Conservation (phyloP, 1,139 yeast species). For the Candida tropicalis region DNA sequence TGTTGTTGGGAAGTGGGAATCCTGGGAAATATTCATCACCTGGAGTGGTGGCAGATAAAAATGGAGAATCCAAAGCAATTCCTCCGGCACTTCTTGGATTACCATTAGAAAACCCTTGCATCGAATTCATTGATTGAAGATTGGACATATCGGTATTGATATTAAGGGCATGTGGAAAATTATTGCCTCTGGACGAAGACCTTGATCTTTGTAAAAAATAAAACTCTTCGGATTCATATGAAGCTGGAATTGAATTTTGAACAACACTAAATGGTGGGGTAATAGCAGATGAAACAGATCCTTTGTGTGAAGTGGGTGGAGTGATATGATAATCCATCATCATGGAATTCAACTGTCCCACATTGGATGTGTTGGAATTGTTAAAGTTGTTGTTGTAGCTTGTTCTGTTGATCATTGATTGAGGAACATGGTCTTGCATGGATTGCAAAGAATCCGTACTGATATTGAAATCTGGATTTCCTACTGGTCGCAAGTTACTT, state of each 20-base stretch:
- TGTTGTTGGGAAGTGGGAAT: constrained; percentile 10
- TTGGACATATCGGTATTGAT: constrained; percentile 44
- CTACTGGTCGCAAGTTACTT: constrained; percentile 33
- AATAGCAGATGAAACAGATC: constrained; percentile 31
- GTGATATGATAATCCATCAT: constrained; percentile 46
- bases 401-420: constrained; percentile 35
- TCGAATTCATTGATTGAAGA: constrained; percentile 29
- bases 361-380: constrained; percentile 10
- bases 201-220: constrained; percentile 23
- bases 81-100: constrained; percentile 13
- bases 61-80: constrained; percentile 45
- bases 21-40: constrained; percentile 37
- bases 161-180: constrained; percentile 40
- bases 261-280: constrained; percentile 3
- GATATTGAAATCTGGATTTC: constrained; percentile 24
- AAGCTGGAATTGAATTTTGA: constrained; percentile 2
- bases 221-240: constrained; percentile 17
- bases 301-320: constrained; percentile 44
- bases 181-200: constrained; percentile 26
- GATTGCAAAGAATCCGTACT: constrained; percentile 50
- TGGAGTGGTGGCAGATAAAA: constrained; percentile 45
- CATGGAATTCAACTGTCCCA: constrained; percentile 31
- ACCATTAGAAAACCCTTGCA: constrained; percentile 23
- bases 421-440: constrained; percentile 50
- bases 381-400: constrained; percentile 2